Evolutionary conservation across 2,329 filamentous ascomycete species (phyloP), one percentile per base, ranked within the genome.

Genomic region (Colletotrichum viniferum): DNA sequence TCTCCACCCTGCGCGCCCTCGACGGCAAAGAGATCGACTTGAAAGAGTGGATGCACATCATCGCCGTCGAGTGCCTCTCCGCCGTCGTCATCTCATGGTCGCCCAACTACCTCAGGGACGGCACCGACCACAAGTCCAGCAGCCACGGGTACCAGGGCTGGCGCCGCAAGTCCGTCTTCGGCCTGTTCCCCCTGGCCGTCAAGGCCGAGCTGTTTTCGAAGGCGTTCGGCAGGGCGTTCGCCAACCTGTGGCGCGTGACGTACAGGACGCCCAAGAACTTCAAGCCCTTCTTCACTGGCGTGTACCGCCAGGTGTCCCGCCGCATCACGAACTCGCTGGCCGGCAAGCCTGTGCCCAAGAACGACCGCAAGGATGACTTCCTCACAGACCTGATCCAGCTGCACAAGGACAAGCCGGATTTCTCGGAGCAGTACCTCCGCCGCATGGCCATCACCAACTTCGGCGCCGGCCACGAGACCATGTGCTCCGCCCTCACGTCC

Each of bases 1-100:
- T 88, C 2, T 73, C 81, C 4, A 84, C 83, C 30, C 77, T 90
- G 0, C 80, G 79, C 5, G 71, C 74, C 0, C 78, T 89, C 2
- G 61, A 83, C 1, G 87, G 87, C 0, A 78, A 79, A 2, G 82
- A 86, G 32, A 78, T 90, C 5, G 87, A 90, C 71, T 78, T 90
- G 21, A 88, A 87, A 66, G 86, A 89, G 69, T 90, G 89, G 89
- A 90, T 90, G 88, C 89, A 90, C 80, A 90, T 90, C 71, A 82
- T 89, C 21, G 86, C 85, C 2, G 87, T 90, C 34, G 89, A 90
- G 76, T 89, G 86, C 26, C 85, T 90, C 4, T 86, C 87, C 1
- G 87, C 88, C 1, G 80, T 86, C 3, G 88, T 90, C 1, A 80
- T 90, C 2, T 87, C 87, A 0, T 90, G 89, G 89, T 89, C 88